These are phyloP conservation scores for Earliella scabrosa DNA, from an alignment of 1,284 basidiomycete genomes.

Conservation along the genomic window DNA sequence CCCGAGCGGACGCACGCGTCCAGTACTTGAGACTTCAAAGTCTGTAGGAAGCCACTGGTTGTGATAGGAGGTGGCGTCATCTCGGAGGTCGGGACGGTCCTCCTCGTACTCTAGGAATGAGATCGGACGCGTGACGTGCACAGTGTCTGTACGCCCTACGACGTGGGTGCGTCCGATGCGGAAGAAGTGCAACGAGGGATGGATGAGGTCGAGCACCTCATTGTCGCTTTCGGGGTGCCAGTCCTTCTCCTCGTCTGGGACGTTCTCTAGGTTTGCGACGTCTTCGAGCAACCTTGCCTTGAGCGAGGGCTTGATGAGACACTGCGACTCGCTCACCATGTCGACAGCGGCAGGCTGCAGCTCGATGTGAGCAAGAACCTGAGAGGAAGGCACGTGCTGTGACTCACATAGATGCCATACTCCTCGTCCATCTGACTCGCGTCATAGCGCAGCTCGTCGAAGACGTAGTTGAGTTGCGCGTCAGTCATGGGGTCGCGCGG, in stretches of 20 bases:
- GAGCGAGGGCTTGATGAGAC: background rate
- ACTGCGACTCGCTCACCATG: background rate
- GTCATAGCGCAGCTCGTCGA: constrained; percentile 4
- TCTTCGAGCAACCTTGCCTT: background rate
- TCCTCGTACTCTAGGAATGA: background rate
- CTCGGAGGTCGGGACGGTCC: background rate
- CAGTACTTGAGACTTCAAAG: background rate
- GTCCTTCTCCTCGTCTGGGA: constrained; percentile 8
- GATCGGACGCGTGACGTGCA: too few species aligned
- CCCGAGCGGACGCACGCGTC: background rate
- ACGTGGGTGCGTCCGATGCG: background rate
- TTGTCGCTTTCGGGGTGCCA: constrained; percentile 8
- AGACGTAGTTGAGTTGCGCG: constrained; percentile 9
- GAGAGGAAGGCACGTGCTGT: too few species aligned
- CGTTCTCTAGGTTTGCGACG: background rate
- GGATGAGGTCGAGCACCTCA: constrained; percentile 10
- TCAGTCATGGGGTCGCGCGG: constrained; percentile 1
- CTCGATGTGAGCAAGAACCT: background rate
- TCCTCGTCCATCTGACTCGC: background rate
- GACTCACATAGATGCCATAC: constrained; percentile 30
- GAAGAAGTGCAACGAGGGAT: constrained; percentile 9
- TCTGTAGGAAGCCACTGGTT: background rate
- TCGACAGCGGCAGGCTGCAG: background rate
- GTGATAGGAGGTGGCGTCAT: background rate
- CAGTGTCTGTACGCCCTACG: too few species aligned